Evolutionary conservation across 2,329 filamentous ascomycete genomes (phyloP).

Genomic region (Ilyonectria mors-panacis): DNA sequence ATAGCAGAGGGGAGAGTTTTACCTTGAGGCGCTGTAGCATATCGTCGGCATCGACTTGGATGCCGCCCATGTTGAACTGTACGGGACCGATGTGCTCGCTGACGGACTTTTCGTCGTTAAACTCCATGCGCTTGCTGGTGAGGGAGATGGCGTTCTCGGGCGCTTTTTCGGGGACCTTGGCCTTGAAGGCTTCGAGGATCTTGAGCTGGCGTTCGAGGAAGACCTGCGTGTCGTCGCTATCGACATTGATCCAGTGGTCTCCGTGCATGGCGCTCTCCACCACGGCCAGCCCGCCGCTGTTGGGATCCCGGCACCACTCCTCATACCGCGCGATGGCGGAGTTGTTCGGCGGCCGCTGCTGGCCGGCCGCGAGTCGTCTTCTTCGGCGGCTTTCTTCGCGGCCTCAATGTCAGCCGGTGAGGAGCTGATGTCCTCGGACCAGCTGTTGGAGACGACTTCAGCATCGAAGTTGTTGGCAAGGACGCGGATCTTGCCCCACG

Average conservation of each 20-base stretch:
- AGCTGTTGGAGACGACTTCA: slow-evolving; percentile 86
- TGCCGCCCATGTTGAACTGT: slow-evolving; percentile 98
- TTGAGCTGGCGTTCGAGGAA: slow-evolving; percentile 85
- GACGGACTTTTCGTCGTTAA: slow-evolving; percentile 63
- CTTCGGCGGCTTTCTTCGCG: slow-evolving; percentile 43
- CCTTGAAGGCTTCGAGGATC: slow-evolving; percentile 76
- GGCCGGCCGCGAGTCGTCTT: slow-evolving; percentile 42
- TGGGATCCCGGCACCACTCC: slow-evolving; percentile 83
- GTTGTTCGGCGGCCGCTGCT: slow-evolving; percentile 54
- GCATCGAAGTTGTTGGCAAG: slow-evolving; percentile 93
- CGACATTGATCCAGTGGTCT: slow-evolving; percentile 52
- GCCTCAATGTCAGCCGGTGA: slow-evolving; percentile 51
- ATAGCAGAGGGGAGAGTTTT: slow-evolving; percentile 40
- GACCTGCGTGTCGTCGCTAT: slow-evolving; percentile 76
- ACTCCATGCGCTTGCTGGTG: slow-evolving; percentile 48
- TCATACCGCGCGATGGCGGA: slow-evolving; percentile 83
- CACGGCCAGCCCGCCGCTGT: slow-evolving; percentile 67
- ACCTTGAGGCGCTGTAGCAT: slow-evolving; percentile 92
- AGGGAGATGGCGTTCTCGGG: slow-evolving; percentile 43
- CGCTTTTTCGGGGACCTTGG: slow-evolving; percentile 67
- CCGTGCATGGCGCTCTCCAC: slow-evolving; percentile 58
- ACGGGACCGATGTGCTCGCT: slow-evolving; percentile 93
- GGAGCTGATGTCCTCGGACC: slow-evolving; percentile 86
- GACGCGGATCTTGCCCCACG: slow-evolving; percentile 96
- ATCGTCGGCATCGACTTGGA: slow-evolving; percentile 95